phyloP scores from a whole-genome alignment of 108 stramenopile species.

The Cyclotella kingstonii region DNA sequence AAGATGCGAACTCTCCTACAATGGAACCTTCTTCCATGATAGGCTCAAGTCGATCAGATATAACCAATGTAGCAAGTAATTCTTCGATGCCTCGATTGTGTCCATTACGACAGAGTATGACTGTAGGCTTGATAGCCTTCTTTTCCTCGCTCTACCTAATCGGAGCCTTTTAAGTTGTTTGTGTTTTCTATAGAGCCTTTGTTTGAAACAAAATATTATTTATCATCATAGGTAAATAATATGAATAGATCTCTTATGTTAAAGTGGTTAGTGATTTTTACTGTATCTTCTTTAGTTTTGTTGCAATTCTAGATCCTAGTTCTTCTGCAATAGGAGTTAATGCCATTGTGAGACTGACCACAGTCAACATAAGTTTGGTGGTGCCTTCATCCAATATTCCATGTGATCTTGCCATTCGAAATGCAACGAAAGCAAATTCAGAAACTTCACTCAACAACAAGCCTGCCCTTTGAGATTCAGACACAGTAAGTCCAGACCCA shows the following conservation, averaged over 20 bases:
- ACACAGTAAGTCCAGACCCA: conserved; percentile 60
- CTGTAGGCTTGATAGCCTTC: no score
- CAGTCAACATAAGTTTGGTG: conserved; percentile 86
- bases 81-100: no score
- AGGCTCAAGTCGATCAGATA: not conserved
- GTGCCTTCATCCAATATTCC: conserved; percentile 72
- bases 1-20: not conserved
- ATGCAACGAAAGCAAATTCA: conserved; percentile 95
- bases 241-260: not conserved
- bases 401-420: conserved; percentile 83
- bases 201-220: no score
- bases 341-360: conserved; percentile 91
- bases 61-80: not conserved
- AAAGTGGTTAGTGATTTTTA: not conserved
- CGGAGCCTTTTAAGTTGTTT: no score
- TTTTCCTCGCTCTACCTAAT: no score
- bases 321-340: conserved; percentile 85
- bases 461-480: conserved; percentile 77
- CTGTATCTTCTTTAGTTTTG: conserved; percentile 25
- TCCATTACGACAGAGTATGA: no score
- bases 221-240: no score
- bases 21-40: not conserved
- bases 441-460: conserved; percentile 89
- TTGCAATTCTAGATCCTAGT: conserved; percentile 44
- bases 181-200: no score